Evolutionary conservation across 2,329 filamentous ascomycete species (phyloP).

Genomic region (Fusarium sp.): DNA sequence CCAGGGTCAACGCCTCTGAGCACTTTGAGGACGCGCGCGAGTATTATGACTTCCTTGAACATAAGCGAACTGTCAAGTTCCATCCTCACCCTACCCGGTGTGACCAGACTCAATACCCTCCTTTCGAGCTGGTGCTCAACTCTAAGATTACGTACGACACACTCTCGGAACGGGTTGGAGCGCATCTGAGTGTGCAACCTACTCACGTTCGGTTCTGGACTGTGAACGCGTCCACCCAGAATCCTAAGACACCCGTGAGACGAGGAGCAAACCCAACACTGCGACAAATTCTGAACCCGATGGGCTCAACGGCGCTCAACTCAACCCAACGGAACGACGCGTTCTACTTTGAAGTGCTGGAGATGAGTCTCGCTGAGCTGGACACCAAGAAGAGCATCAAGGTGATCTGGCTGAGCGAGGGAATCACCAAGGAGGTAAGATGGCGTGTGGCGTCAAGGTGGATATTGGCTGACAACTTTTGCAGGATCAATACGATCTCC

Average conservation of each 20-base stretch:
- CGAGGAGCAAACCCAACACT: constrained; percentile 78
- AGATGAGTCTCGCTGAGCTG: constrained; percentile 92
- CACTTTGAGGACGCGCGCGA: constrained; percentile 78
- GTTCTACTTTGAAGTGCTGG: constrained; percentile 91
- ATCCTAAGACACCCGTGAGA: constrained; percentile 83
- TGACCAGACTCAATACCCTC: constrained; percentile 69
- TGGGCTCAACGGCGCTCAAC: constrained; percentile 75
- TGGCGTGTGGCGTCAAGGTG: background rate
- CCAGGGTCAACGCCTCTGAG: constrained; percentile 54
- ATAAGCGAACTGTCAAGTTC: constrained; percentile 84
- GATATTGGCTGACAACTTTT: constrained; percentile 9
- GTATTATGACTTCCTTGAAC: constrained; percentile 94
- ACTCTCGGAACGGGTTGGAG: constrained; percentile 84
- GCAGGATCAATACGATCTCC: constrained; percentile 81
- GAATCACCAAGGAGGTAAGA: constrained; percentile 87
- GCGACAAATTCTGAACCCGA: constrained; percentile 80
- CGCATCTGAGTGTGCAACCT: constrained; percentile 79
- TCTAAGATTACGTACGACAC: constrained; percentile 92
- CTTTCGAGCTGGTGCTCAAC: constrained; percentile 83
- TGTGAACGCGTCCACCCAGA: constrained; percentile 80
- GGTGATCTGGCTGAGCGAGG: constrained; percentile 87
- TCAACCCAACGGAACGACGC: constrained; percentile 79
- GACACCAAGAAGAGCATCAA: constrained; percentile 93
- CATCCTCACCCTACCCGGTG: constrained; percentile 72
- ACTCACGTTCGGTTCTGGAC: constrained; percentile 95